Base-by-base conservation (phyloP, 495 filamentous ascomycete genomes). In the Neurospora sp. region DNA sequence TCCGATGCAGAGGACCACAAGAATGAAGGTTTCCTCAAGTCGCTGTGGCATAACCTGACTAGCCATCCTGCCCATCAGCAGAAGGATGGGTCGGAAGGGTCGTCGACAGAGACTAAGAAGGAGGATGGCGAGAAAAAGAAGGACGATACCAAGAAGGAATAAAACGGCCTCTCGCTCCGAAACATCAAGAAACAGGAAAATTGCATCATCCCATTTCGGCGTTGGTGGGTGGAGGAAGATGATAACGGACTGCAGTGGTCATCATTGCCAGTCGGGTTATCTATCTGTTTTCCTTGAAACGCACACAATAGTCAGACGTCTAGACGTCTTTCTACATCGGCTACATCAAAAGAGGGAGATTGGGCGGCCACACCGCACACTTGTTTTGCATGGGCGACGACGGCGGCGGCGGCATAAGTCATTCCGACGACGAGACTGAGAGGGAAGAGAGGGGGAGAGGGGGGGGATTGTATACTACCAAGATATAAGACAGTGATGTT, bases 31-130 rank as follows among this genome's bases (percentile, higher is more conserved):
- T 95, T 97, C 78, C 82, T 98, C 69, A 97, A 94, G 80, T 90
- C 90, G 20, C 88, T 94, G 66, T 98, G 94, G 94, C 91, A 97
- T 77, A 92, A 89, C 74, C 79, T 98, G 39, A 97, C 91, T 69
- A 91, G 93, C 76, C 90, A 95, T 75, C 88, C 90, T 69, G 86
- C 88, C 41, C 84, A 89, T 39, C 78, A 84, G 69, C 77, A 80
- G 40, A 79, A 80, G 48, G 70, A 76, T 31, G 71, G 74, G 4
- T 69, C 69, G 39, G 69, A 73, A 18, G 46, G n/a, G 6, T 12
- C 71, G 4, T 46, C 77, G 35, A 76, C 72, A 73, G 77, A 81
- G 70, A 78, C 83, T 37, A 82, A 83, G 59, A 78, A 76, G 69
- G 31, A 35, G 3, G 73, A 81, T 14, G 74, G 76, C 38, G 72